A percentile compares a stretch with the other conserved stretches of the same genome.
These are phyloP conservation scores for Fraxinus platypoda DNA, from an alignment of 305 asterid genomes.

Conservation along the genomic window DNA sequence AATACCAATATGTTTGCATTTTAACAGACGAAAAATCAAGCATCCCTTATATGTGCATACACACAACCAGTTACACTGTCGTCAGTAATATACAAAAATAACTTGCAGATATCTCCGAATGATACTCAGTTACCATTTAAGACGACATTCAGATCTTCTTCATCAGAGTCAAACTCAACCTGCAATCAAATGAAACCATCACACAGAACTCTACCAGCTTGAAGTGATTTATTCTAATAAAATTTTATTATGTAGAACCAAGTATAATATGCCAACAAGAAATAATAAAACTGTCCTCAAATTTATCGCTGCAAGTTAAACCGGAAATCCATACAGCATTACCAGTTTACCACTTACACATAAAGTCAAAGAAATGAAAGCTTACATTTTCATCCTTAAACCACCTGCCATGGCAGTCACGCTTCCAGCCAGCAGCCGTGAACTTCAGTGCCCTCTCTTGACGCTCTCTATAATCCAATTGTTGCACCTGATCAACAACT, in stretches of 20 bases:
- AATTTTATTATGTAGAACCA: not conserved
- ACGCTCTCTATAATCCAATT: conserved; percentile 31
- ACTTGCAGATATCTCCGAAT: not conserved
- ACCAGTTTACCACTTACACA: not conserved
- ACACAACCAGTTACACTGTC: not conserved
- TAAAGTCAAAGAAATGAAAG: conserved; percentile 12
- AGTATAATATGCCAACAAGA: not conserved
- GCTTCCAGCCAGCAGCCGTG: conserved; percentile 80
- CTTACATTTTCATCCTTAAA: conserved; percentile 75
- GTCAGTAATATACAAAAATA: not conserved
- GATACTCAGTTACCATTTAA: conserved; percentile 22
- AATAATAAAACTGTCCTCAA: not conserved
- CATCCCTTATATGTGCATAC: not conserved
- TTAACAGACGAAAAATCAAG: not conserved
- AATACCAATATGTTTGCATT: not conserved
- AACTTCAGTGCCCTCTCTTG: conserved; percentile 65
- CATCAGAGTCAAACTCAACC: conserved; percentile 85
- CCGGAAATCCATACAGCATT: not conserved
- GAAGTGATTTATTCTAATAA: conserved; percentile 15
- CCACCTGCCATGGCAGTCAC: conserved; percentile 72
- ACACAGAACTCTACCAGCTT: not conserved
- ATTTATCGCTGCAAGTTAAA: not conserved
- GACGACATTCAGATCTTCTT: conserved; percentile 70
- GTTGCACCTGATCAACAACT: conserved; percentile 22
- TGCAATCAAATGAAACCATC: conserved; percentile 32